Conservation (phyloP, 2,329 filamentous ascomycete genomes). For the Pyrenochaeta sp. region DNA sequence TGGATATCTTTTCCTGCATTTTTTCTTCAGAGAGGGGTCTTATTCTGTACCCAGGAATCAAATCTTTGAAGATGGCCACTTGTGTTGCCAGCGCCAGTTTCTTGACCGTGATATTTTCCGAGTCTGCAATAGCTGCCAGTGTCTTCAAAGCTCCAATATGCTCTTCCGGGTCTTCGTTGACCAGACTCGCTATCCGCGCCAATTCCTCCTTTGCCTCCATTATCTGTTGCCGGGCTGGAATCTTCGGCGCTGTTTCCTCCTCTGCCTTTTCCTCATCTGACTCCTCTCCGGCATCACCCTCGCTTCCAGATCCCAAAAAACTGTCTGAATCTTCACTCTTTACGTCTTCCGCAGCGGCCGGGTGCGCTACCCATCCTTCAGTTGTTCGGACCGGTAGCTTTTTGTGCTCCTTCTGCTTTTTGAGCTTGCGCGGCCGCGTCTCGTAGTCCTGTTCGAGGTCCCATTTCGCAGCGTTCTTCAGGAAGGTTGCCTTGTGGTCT, state of each 20-base stretch:
- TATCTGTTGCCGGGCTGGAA: conserved; percentile 82
- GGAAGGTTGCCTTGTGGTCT: conserved; percentile 63
- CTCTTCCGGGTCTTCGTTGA: conserved; percentile 95
- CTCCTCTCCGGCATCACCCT: conserved; percentile 59
- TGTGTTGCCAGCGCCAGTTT: conserved; percentile 89
- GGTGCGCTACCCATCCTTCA: conserved; percentile 75
- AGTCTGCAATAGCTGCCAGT: conserved; percentile 76
- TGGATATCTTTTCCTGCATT: conserved; percentile 82
- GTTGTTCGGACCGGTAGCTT: conserved; percentile 86
- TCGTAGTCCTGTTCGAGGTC: conserved; percentile 94
- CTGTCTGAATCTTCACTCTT: conserved; percentile 66
- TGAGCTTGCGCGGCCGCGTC: conserved; percentile 75
- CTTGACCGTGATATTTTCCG: conserved; percentile 75
- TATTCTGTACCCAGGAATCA: conserved; percentile 96
- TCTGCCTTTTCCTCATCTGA: conserved; percentile 49
- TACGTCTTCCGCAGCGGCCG: conserved; percentile 50
- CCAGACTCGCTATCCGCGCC: conserved; percentile 77
- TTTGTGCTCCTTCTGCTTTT: conserved; percentile 75
- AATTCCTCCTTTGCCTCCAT: conserved; percentile 90
- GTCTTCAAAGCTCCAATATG: conserved; percentile 81
- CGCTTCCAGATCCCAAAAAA: conserved; percentile 69
- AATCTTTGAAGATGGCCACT: conserved; percentile 89
- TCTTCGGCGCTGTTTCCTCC: conserved; percentile 64
- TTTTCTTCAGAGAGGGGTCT: conserved; percentile 80
- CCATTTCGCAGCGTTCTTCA: conserved; percentile 82